Evolutionary conservation across 2,329 filamentous ascomycete species (phyloP).

Genomic region (Sporothrix mexicana): DNA sequence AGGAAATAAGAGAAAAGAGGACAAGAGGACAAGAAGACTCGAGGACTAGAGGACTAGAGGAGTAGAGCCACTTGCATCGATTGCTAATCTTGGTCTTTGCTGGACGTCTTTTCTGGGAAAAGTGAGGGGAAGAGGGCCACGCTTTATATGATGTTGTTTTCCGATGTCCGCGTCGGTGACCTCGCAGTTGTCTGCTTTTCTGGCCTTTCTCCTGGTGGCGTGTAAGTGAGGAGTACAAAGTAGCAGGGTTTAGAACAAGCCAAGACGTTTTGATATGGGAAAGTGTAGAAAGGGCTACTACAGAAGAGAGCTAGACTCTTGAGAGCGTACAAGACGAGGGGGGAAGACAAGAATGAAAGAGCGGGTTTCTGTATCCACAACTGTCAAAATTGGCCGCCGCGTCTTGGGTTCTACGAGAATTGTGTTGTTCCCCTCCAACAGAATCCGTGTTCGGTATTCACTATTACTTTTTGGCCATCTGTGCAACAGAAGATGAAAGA

Average conservation of each 20-base stretch:
- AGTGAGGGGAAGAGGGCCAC: neutral
- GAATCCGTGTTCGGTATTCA: neutral
- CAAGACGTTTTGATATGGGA: neutral
- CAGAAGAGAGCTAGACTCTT: no score
- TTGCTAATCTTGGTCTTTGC: neutral
- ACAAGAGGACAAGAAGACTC: neutral
- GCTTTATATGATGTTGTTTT: conserved; percentile 18
- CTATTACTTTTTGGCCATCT: neutral
- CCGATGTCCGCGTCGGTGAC: neutral
- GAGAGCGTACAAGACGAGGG: neutral
- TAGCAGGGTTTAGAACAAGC: neutral
- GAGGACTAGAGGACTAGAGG: neutral
- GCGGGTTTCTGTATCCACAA: conserved; percentile 6
- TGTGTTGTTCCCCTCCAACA: neutral
- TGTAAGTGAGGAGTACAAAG: neutral
- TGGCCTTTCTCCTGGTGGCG: neutral
- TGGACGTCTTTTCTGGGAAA: neutral
- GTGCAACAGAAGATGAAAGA: no score
- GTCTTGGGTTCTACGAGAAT: neutral
- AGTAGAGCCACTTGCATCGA: neutral
- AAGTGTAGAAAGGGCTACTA: neutral
- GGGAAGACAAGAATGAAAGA: neutral
- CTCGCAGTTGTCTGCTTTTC: neutral
- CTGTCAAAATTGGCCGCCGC: neutral
- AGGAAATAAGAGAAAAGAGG: neutral